A percentile compares a stretch with the other conserved stretches of the same genome.
Evolutionary conservation across 2,329 filamentous ascomycete species (phyloP).

Genomic region (Fulvia fulva): DNA sequence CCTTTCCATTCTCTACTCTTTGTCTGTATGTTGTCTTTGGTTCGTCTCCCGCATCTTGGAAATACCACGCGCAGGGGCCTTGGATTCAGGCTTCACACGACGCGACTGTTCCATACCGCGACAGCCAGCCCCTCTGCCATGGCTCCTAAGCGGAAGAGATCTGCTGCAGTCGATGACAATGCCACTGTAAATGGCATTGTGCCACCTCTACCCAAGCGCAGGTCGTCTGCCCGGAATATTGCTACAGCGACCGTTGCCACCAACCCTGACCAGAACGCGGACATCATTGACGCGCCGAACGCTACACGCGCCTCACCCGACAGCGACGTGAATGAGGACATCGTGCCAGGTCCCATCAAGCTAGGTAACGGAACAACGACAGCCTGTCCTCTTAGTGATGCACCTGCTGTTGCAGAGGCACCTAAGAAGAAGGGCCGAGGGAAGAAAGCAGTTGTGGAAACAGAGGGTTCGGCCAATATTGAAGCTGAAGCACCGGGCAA

Average conservation of each 20-base stretch:
- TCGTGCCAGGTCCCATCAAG: constrained; percentile 28
- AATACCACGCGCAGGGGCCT: no score
- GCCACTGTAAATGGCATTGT: neutral
- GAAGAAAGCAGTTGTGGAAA: constrained; percentile 17
- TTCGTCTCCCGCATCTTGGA: neutral
- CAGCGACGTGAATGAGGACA: constrained; percentile 32
- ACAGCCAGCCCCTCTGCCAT: neutral
- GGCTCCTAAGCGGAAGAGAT: constrained; percentile 12
- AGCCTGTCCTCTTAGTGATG: constrained; percentile 36
- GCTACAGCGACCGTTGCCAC: constrained; percentile 15
- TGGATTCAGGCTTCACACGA: no score
- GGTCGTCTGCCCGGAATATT: constrained; percentile 16
- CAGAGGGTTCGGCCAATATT: constrained; percentile 5
- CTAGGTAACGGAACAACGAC: constrained; percentile 16
- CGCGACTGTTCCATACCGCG: neutral
- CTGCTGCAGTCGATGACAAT: neutral
- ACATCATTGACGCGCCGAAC: constrained; percentile 41
- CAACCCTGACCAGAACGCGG: constrained; percentile 34
- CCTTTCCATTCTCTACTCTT: neutral
- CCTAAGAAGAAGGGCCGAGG: constrained; percentile 25
- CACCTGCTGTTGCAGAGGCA: constrained; percentile 31
- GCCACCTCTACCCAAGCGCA: constrained; percentile 12
- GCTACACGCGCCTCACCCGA: constrained; percentile 45
- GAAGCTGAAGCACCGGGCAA: constrained; percentile 7
- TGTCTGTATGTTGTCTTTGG: neutral